Evolutionary conservation across 768 basidiomycete genomes (phyloP), one percentile per base, ranked within the genome.

Genomic region (Dacryopinax primogenitus): DNA sequence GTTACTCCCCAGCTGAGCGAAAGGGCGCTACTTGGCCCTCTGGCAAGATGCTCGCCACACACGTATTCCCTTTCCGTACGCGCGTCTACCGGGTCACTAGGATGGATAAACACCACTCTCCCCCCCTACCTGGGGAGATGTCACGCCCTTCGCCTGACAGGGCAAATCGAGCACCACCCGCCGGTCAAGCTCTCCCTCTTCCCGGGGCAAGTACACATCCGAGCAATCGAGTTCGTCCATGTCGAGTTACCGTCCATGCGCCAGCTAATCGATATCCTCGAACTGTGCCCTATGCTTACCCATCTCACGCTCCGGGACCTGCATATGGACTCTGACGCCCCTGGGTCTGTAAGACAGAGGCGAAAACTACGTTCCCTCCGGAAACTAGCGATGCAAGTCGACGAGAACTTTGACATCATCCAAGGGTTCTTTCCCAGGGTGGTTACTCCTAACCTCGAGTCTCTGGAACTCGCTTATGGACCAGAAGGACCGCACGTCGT

Each of bases 361-460:
- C 23, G 51, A 11, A 58, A 58, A 18, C 51, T 58, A 15, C 26
- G 32, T 23, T 58, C 26, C 30, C 30, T 58, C 26, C 26, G 32
- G 51, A 11, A 30, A 6, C 51, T 58, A 3, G 51, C 51, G 13
- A 11, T 58, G 51, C 51, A 58, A 30, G 51, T 58, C 13, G 51
- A 58, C 51, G 51, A 58, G 51, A 58, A 58, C 51, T 58, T 58
- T 30, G 51, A 58, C 51, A 58, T 58, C 26, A 58, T 58, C 51
- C 51, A 58, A 32, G 51, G 51, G 26, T 58, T 58, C 30, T 58
- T 58, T 21, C 51, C 51, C 12, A 23, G 51, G 15, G 51, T 58
- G 15, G 32, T 58, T 18, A 58, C 51, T 7, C 51, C 51, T 6
- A 58, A 32, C 51, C 51, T 58, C 4, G 11, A 26, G 26, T 23